Evolutionary conservation across 192 early-diverging fungal species (phyloP), one percentile per base, ranked within the genome.

Genomic region (Backusella australiensis): DNA sequence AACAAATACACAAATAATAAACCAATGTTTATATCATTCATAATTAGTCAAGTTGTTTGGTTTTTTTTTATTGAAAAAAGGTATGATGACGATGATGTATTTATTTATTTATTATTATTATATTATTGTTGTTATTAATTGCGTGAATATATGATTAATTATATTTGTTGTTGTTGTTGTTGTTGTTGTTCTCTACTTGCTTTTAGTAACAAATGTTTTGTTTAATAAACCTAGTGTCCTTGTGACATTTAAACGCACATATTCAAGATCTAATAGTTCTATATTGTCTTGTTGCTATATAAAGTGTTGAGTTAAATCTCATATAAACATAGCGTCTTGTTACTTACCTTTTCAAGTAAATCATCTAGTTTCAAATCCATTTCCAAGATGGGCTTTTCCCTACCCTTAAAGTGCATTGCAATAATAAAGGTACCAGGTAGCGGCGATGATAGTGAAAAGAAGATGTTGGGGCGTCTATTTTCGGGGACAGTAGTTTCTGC

Each of bases 361-460:
- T 95, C 92, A 79, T 94, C 93, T 59, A 98, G 82, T 69, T 96
- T 93, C 75, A 98, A 87, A 80, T 98, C 96, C 96, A 98, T 98
- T 83, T 96, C 95, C 74, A 98, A 81, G 38, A 98, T 96, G 0
- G 96, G 90, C 72, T 95, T 94, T 42, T 97, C 96, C 34, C 96
- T 88, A 34, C 78, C 95, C 84, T 95, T 96, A 79, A 94, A 97
- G 75, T 94, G 90, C 72, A 98, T 86, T 6, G 91, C 90, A 80
- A 97, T 97, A 35, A 97, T 90, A 74, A 95, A 98, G 23, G 94
- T 94, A 17, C 96, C 96, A 1, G 94, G 91, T 39, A 93, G 85
- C 39, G 96, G 96, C 42, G 93, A 96, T 41, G 88, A 87, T 52
- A 98, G 93, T 77, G 91, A 92, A 85, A 98, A 96, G 81, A 89